Evolutionary conservation across 768 basidiomycete genomes (phyloP).

Genomic region (Plicaturopsis crispa): DNA sequence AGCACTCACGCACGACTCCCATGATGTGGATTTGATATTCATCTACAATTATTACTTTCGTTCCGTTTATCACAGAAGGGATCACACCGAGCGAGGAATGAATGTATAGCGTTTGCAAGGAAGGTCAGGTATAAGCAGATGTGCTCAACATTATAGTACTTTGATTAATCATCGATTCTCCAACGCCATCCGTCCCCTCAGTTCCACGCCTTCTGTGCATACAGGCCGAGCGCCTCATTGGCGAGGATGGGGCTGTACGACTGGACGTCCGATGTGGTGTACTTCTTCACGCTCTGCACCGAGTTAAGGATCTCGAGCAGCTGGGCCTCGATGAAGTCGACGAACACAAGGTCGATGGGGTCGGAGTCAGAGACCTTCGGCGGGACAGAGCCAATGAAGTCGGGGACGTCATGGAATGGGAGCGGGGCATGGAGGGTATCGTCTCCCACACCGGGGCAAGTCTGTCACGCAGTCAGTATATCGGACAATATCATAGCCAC

Average conservation of each 20-base stretch:
- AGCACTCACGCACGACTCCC: no score
- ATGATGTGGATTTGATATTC: no score
- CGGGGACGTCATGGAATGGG: constrained; percentile 44
- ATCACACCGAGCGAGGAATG: no score
- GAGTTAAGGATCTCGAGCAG: constrained; percentile 49
- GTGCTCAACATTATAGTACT: no score
- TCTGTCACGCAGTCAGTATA: constrained; percentile 22
- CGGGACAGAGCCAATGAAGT: constrained; percentile 50
- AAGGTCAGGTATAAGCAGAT: no score
- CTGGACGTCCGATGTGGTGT: constrained; percentile 41
- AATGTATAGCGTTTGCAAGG: no score
- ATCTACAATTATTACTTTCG: no score
- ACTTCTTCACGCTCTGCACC: constrained; percentile 42
- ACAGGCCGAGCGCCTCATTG: constrained; percentile 29
- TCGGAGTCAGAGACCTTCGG: constrained; percentile 43
- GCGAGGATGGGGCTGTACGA: constrained; percentile 43
- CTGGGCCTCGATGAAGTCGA: constrained; percentile 54
- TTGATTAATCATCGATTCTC: no score
- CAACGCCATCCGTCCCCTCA: no score
- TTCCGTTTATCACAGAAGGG: no score
- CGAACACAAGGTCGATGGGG: constrained; percentile 68
- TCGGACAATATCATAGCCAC: not conserved
- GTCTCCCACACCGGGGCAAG: constrained; percentile 71
- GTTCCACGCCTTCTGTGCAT: constrained; percentile 28
- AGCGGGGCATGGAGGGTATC: constrained; percentile 60